Evolutionary conservation across 2,329 filamentous ascomycete species (phyloP).

Genomic region (Arthrocladium fulminans): DNA sequence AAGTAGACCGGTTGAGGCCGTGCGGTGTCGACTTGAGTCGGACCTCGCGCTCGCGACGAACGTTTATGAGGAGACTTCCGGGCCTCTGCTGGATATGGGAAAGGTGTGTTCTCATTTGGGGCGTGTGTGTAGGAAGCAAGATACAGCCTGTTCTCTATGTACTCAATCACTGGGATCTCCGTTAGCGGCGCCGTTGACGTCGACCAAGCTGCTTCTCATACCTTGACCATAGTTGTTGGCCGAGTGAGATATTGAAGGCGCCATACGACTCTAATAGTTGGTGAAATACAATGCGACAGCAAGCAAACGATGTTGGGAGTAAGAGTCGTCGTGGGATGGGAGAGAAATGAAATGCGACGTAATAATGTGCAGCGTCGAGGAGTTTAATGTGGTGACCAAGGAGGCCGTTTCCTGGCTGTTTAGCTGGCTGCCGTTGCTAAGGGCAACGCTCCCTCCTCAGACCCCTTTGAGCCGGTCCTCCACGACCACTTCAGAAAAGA

Average conservation of each 20-base stretch:
- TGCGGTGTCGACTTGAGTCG: conserved; percentile 39
- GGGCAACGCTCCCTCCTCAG: conserved; percentile 2
- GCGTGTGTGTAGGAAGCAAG: conserved; percentile 81
- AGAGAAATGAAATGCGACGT: conserved; percentile 2
- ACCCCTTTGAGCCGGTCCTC: not conserved
- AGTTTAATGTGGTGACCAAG: not conserved
- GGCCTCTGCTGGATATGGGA: conserved; percentile 63
- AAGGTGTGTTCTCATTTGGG: conserved; percentile 71
- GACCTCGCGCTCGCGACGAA: conserved; percentile 56
- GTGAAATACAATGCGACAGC: conserved; percentile 7
- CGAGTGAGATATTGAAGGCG: conserved; percentile 31
- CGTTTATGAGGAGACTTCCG: conserved; percentile 65
- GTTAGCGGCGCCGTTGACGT: conserved; percentile 21
- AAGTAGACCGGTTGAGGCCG: conserved; percentile 76
- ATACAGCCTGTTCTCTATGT: conserved; percentile 71
- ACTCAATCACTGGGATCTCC: conserved; percentile 12
- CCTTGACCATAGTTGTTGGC: conserved; percentile 75
- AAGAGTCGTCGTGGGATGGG: conserved; percentile 5
- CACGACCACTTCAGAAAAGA: not conserved
- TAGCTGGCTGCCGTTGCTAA: conserved; percentile 1
- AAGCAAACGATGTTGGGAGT: conserved; percentile 7
- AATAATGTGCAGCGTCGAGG: not conserved
- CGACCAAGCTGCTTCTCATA: conserved; percentile 83
- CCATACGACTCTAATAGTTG: conserved; percentile 15
- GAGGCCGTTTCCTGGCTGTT: conserved; percentile 9